These are phyloP conservation scores for Coemansia sp. DNA, from an alignment of 192 early-diverging fungal species.

Conservation along the genomic window DNA sequence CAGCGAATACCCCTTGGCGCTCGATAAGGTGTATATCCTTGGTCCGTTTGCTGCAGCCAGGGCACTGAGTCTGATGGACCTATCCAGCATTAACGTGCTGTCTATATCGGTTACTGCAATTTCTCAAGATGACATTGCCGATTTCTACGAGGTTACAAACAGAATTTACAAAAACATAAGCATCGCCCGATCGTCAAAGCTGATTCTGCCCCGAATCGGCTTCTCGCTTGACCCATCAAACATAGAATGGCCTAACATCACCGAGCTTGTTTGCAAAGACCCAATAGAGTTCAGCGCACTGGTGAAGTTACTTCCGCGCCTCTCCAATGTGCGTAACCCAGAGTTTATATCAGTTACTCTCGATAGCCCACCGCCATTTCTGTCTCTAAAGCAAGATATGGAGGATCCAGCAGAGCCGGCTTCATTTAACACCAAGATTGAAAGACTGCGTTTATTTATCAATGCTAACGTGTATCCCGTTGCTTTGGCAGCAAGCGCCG, in stretches of 20 bases:
- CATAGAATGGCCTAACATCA: background rate
- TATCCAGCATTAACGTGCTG: background rate
- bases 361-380: background rate
- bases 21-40: background rate
- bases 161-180: background rate
- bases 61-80: background rate
- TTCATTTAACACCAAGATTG: background rate
- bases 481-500: background rate
- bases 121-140: background rate
- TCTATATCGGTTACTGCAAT: background rate
- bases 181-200: background rate
- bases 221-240: background rate
- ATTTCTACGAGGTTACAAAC: background rate
- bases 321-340: background rate
- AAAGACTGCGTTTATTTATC: background rate
- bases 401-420: background rate
- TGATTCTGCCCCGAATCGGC: background rate
- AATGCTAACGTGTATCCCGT: background rate
- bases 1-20: background rate
- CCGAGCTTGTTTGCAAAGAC: background rate
- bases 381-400: background rate
- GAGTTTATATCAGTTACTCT: background rate
- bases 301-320: background rate
- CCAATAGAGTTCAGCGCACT: background rate
- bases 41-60: background rate